A percentile compares a stretch with the other conserved stretches of the same genome.
Conservation (phyloP, 139 green algal species). For the Chlamydomonas applanata region DNA sequence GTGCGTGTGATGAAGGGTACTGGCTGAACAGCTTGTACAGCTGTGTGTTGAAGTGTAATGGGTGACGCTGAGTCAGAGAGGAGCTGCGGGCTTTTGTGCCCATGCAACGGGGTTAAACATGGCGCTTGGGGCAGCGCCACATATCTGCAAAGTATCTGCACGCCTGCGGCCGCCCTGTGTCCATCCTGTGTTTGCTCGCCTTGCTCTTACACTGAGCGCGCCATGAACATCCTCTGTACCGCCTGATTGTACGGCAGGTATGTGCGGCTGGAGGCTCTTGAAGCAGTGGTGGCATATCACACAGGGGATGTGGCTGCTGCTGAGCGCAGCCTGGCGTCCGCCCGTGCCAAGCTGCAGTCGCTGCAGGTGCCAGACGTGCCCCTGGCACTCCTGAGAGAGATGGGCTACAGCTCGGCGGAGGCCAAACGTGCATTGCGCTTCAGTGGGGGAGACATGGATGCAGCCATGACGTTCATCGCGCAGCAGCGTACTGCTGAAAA, state of each 20-base stretch:
- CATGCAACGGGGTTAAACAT: not conserved
- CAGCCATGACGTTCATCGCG: slow-evolving; percentile 49
- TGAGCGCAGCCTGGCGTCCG: slow-evolving; percentile 16
- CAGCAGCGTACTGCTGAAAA: slow-evolving; percentile 36
- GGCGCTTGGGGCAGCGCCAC: no score
- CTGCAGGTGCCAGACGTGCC: slow-evolving; percentile 1
- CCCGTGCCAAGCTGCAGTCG: slow-evolving; percentile 33
- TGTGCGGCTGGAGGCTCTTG: slow-evolving; percentile 65
- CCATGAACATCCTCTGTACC: no score
- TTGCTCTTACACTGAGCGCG: no score
- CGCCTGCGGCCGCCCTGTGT: no score
- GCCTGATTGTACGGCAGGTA: slow-evolving; percentile 54
- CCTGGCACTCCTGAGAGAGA: slow-evolving; percentile 21
- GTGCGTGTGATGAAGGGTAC: no score
- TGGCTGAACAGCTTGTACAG: no score
- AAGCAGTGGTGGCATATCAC: slow-evolving; percentile 62
- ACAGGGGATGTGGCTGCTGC: slow-evolving; percentile 20
- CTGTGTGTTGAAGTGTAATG: no score
- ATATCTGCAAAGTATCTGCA: no score
- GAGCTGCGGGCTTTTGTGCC: no score
- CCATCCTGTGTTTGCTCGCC: no score
- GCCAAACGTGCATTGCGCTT: slow-evolving; percentile 49
- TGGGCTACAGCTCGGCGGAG: slow-evolving; percentile 62
- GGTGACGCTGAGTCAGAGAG: no score
- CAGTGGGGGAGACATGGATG: slow-evolving; percentile 35